These are phyloP conservation scores for Pseudonitzschia multistriata DNA, from an alignment of 108 stramenopile genomes.

Conservation along the genomic window DNA sequence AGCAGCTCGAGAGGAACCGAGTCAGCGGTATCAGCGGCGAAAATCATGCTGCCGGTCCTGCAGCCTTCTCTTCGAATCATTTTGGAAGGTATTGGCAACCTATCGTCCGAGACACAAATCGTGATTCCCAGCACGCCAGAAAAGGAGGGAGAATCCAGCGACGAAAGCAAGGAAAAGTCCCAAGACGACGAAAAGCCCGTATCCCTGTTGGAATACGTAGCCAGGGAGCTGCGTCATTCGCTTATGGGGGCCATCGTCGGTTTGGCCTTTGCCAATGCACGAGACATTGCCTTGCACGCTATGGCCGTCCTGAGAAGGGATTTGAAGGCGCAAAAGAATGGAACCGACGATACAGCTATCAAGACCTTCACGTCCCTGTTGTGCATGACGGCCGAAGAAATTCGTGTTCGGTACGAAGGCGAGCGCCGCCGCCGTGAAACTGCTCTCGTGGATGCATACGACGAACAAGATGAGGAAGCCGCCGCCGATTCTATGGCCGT, in stretches of 20 bases:
- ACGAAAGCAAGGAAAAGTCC: neutral
- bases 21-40: slow-evolving; percentile 45
- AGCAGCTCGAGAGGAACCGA: slow-evolving; percentile 4
- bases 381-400: slow-evolving; percentile 54
- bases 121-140: slow-evolving; percentile 14
- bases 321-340: slow-evolving; percentile 40
- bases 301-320: slow-evolving; percentile 56
- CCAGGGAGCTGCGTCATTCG: slow-evolving; percentile 54
- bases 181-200: slow-evolving; percentile 9
- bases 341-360: slow-evolving; percentile 41
- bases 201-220: slow-evolving; percentile 48
- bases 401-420: slow-evolving; percentile 64
- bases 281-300: slow-evolving; percentile 69
- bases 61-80: slow-evolving; percentile 72
- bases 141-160: neutral
- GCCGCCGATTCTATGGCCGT: slow-evolving; percentile 52
- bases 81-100: slow-evolving; percentile 48
- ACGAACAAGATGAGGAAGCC: slow-evolving; percentile 32
- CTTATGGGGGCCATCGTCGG: slow-evolving; percentile 77
- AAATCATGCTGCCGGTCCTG: slow-evolving; percentile 76
- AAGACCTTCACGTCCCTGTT: slow-evolving; percentile 39
- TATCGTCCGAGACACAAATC: slow-evolving; percentile 39
- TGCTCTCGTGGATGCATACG: slow-evolving; percentile 67
- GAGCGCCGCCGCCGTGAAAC: slow-evolving; percentile 73
- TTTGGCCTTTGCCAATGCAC: slow-evolving; percentile 66